Base-by-base conservation (phyloP, 2,329 filamentous ascomycete genomes). In the Teratosphaeria destructans region DNA sequence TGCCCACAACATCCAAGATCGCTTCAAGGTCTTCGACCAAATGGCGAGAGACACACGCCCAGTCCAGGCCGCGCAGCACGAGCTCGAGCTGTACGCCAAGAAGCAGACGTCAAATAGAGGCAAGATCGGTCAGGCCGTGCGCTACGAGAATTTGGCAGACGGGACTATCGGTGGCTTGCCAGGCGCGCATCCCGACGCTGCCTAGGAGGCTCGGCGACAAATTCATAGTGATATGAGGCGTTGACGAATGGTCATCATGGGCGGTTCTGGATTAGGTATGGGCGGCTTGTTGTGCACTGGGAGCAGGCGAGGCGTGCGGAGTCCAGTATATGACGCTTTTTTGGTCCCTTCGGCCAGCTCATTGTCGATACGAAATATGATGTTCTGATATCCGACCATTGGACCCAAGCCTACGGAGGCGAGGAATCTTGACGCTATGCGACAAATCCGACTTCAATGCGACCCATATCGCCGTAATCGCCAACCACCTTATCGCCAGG, bases 391-490 rank as follows among this genome's bases (percentile, higher is more conserved):
- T 10, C 43, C 23, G 43, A 8, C 43, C 43, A 6, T 49, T 43
- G 12, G 16, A 43, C 12, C 11, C 37, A 43, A 43, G 8, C 37
- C 37, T 43, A 14, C 37, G 37, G 37, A 43, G 14, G 37, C 11
- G 11, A 43, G 11, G 5, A 43, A 10, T 43, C 16, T 43, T 43
- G 16, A 23, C n/a, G 43, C 52, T 53, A 57, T 26, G 49, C 47
- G 12, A 16, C 27, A 19, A 57, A 57, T 32, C 23, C 16, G 8
- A 57, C 39, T 32, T 32, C n/a, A 8, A 57, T 34, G 10, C 16
- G 26, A 26, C 56, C 56, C 19, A 53, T 52, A 26, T 57, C 56
- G 26, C 56, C 56, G 53, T 57, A 57, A 26, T 57, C 56, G 43
- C 56, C 47, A n/a, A 26, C 32, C 37, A 57, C 43, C 35, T 23